Conservation (phyloP, 768 basidiomycete genomes). For the Auriscalpium microsporum region DNA sequence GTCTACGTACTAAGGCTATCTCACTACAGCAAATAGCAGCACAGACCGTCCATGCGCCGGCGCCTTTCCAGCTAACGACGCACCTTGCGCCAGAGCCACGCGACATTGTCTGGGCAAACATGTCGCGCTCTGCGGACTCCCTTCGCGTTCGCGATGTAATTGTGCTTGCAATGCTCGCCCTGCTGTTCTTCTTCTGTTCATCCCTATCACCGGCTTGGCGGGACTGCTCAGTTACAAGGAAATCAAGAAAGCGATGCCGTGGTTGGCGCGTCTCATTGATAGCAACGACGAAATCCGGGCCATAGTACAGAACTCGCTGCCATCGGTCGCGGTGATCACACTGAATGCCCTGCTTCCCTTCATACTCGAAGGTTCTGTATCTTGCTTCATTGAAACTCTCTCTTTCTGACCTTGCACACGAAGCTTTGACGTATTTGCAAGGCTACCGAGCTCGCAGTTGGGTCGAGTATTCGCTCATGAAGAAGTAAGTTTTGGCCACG, state of each 20-base stretch:
- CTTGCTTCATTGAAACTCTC: background rate
- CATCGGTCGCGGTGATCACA: conserved; percentile 81
- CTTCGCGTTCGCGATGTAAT: conserved; percentile 61
- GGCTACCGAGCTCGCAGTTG: conserved; percentile 85
- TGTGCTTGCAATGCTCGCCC: conserved; percentile 56
- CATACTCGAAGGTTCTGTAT: conserved; percentile 66
- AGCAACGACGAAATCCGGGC: conserved; percentile 71
- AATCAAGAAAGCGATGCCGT: conserved; percentile 84
- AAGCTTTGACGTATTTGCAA: conserved; percentile 78
- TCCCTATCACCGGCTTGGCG: conserved; percentile 84
- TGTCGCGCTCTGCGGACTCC: conserved; percentile 54
- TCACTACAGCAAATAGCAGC: conserved; percentile 70
- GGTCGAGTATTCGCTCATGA: conserved; percentile 87
- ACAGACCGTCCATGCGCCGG: conserved; percentile 71
- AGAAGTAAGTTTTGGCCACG: conserved; percentile 52
- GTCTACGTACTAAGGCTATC: background rate
- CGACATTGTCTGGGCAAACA: conserved; percentile 92
- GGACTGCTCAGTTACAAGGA: conserved; percentile 86
- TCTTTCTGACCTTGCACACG: conserved; percentile 1
- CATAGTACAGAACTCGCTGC: conserved; percentile 90
- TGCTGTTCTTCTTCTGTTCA: conserved; percentile 84
- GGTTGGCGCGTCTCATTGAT: conserved; percentile 81
- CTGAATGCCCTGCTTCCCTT: conserved; percentile 88
- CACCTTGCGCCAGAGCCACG: conserved; percentile 86
- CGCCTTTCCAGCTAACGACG: conserved; percentile 58